phyloP scores from a whole-genome alignment of 192 early-diverging fungal genomes.

The Diversispora epigaea region DNA sequence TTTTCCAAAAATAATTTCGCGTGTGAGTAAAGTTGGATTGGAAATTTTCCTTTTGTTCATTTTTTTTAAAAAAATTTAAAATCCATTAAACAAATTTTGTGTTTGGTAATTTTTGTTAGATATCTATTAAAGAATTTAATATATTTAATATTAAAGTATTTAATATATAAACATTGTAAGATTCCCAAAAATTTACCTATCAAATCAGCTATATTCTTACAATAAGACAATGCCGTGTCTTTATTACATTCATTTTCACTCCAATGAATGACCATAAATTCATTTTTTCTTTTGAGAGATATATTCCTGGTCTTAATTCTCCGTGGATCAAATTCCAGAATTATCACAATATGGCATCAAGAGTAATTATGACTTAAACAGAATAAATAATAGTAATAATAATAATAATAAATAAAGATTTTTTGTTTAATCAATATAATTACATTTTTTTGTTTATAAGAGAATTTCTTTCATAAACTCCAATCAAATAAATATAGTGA shows the following conservation, averaged over 20 bases:
- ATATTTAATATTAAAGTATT: too few species aligned
- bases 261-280: conserved; percentile 33
- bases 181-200: conserved; percentile 16
- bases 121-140: background rate
- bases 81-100: conserved; percentile 20
- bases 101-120: conserved; percentile 25
- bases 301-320: conserved; percentile 13
- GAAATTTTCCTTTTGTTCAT: too few species aligned
- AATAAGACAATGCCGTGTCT: conserved; percentile 18
- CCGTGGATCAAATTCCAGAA: background rate
- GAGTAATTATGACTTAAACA: conserved; percentile 8
- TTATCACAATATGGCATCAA: background rate
- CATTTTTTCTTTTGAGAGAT: background rate
- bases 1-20: background rate
- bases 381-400: background rate
- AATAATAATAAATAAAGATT: too few species aligned
- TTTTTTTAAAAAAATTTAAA: background rate
- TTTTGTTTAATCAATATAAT: background rate
- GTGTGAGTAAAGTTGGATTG: conserved; percentile 9
- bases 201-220: conserved; percentile 32
- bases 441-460: conserved; percentile 19
- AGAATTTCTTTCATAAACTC: too few species aligned
- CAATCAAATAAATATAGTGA: background rate
- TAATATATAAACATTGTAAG: background rate
- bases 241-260: conserved; percentile 30